Base-by-base conservation (phyloP, 2,329 filamentous ascomycete genomes). In the Fusarium gaditjirri region DNA sequence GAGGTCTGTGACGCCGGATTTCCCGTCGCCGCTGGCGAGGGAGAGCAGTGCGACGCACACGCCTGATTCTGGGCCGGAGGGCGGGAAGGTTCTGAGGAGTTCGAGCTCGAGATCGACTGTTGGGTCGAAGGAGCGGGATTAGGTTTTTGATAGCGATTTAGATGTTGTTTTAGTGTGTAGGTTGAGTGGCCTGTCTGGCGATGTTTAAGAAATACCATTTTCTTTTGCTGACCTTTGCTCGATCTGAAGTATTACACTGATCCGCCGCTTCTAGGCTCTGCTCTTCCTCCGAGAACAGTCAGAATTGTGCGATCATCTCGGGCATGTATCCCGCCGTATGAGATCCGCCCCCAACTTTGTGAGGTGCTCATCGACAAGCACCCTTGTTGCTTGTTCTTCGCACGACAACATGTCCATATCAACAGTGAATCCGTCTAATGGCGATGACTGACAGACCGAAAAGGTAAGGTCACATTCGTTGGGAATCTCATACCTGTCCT, bases 1-100 rank as follows among this genome's bases (percentile, higher is more conserved):
- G 8, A 80, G 87, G 55, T 89, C 87, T 8, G 82, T 86, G 6
- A 89, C 87, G 6, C 88, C 87, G 2, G 88, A 90, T 44, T 83
- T 83, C 23, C 82, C 87, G 8, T 89, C 87, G 6, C 88, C 87
- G 6, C 77, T 90, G 65, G 84, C 86, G 11, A 83, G 81, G 56
- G 86, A 87, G 72, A 86, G 83, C 66, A 86, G 80, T 52, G 70
- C 65, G 25, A 72, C 75, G 7, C 58, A 68, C 23, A 74, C 75
- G 16, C 64, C 70, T 23, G 76, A 78, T n/a, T 61, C 62, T 8
- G 69, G 70, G 10, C 53, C 68, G 0, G 77, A 78, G 7, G 70
- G 73, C 3, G 71, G 72, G 0, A 74, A 77, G 46, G 70, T 71
- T n/a, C 41, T 78, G 50, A 70, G 75, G 23, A 75, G 65, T 50